These are phyloP conservation scores for Mimosa bimucronata DNA, from an alignment of 306 rosid species.

Conservation along the genomic window DNA sequence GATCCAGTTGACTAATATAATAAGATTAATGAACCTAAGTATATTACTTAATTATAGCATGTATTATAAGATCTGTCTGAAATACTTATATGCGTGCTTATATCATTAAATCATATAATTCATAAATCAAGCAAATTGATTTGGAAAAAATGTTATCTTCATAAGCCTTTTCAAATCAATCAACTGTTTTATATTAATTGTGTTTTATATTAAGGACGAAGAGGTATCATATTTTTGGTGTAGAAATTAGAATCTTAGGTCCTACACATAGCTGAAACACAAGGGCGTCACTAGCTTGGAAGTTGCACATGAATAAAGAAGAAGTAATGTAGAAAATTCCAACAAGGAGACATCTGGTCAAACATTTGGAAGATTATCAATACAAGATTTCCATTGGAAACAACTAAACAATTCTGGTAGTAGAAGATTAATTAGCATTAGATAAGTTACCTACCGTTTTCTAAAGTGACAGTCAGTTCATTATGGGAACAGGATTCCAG, in stretches of 20 bases:
- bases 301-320: conserved; percentile 1
- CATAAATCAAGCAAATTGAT: too few species aligned
- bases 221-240: too few species aligned
- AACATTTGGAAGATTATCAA: neutral
- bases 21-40: neutral
- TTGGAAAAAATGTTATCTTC: too few species aligned
- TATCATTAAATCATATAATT: too few species aligned
- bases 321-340: neutral
- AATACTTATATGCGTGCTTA: too few species aligned
- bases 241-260: neutral
- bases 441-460: conserved; percentile 58
- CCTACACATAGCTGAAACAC: conserved; percentile 4
- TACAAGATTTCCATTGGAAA: neutral
- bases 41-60: too few species aligned
- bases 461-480: conserved; percentile 68
- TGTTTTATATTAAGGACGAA: too few species aligned
- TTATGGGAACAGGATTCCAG: conserved; percentile 73
- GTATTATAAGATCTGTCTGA: too few species aligned
- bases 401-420: neutral
- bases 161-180: too few species aligned
- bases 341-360: conserved; percentile 7
- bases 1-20: too few species aligned
- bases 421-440: neutral
- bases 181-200: too few species aligned
- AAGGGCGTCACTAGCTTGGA: neutral